Evolutionary conservation across 139 green algal genomes (phyloP).

Genomic region (Chlamydomonas asymmetrica): DNA sequence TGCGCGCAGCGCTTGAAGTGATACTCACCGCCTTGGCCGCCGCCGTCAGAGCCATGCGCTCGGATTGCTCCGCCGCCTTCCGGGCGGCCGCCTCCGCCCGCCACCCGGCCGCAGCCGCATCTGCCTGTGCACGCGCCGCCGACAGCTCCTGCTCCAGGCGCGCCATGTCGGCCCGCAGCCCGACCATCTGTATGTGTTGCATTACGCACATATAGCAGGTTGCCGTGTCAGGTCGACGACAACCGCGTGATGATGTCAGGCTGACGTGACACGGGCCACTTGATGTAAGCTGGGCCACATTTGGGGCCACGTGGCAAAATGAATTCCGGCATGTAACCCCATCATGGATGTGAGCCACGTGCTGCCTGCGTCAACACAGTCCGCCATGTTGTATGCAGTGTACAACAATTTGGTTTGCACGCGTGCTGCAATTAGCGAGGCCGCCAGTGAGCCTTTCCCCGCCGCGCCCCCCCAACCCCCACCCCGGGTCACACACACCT

Average conservation of each 20-base stretch:
- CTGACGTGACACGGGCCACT: background rate
- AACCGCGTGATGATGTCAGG: background rate
- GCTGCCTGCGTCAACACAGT: background rate
- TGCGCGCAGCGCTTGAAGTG: background rate
- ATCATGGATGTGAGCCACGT: no score
- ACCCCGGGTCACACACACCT: background rate
- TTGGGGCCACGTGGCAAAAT: no score
- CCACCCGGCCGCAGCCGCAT: background rate
- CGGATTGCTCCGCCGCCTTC: conserved; percentile 44
- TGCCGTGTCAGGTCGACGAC: no score
- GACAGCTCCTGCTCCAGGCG: conserved; percentile 1
- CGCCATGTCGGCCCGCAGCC: background rate
- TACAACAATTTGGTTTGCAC: no score
- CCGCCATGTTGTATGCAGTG: background rate
- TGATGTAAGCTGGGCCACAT: background rate
- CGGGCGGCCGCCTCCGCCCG: conserved; percentile 27
- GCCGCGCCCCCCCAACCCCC: background rate
- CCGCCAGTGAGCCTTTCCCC: background rate
- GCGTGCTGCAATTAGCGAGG: conserved; percentile 3
- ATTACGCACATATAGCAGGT: background rate
- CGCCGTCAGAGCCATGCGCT: conserved; percentile 20
- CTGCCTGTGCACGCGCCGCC: conserved; percentile 2
- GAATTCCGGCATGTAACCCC: no score
- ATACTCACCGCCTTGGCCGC: conserved; percentile 35
- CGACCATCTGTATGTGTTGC: background rate